These are phyloP conservation scores for Hyaloperonospora arabidopsidis DNA, from an alignment of 352 stramenopile genomes.

Conservation along the genomic window DNA sequence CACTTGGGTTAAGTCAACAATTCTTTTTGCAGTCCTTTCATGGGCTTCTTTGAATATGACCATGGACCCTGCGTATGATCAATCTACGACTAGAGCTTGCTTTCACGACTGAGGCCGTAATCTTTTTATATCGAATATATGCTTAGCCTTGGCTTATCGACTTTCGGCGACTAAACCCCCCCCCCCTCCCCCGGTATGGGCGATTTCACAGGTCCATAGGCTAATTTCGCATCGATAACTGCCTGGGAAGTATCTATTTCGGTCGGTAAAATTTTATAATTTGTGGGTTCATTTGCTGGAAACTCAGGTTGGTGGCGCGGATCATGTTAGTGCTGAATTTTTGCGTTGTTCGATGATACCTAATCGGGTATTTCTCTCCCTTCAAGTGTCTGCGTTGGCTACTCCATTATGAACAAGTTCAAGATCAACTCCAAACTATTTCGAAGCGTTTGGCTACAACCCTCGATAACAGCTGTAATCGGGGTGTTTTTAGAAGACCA, in stretches of 20 bases:
- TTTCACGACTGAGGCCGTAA: not conserved
- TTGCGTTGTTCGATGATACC: not conserved
- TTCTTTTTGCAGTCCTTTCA: too few species aligned
- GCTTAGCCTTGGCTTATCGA: not conserved
- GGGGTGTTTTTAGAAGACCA: not conserved
- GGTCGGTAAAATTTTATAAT: not conserved
- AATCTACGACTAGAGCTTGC: not conserved
- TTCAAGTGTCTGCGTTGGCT: not conserved
- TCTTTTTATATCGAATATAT: slow-evolving; percentile 1
- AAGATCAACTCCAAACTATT: not conserved
- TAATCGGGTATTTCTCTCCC: not conserved
- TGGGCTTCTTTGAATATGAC: not conserved
- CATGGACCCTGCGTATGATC: not conserved
- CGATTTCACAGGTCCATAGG: not conserved
- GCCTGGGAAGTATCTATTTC: not conserved
- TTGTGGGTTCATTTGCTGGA: not conserved
- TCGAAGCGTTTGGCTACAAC: not conserved
- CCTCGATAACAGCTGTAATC: not conserved
- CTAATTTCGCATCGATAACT: not conserved
- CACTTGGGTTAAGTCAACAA: not conserved
- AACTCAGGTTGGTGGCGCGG: not conserved
- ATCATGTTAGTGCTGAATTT: not conserved
- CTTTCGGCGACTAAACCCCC: slow-evolving; percentile 1
- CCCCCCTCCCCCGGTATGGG: too few species aligned
- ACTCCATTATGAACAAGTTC: not conserved